Evolutionary conservation across 768 basidiomycete genomes (phyloP).

Genomic region (Termitomyces sp.): DNA sequence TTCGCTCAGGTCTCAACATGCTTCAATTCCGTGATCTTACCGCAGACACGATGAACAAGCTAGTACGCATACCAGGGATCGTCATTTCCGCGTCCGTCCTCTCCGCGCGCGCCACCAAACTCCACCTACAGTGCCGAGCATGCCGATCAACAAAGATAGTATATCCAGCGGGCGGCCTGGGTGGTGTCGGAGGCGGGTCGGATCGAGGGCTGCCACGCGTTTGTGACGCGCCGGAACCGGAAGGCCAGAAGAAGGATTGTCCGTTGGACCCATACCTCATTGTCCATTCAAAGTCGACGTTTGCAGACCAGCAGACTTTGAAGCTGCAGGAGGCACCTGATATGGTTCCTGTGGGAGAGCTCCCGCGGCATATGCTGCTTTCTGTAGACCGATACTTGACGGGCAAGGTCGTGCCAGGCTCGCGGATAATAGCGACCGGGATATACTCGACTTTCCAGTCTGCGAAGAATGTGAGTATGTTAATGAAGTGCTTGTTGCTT

Average conservation of each 20-base stretch:
- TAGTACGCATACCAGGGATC: conserved; percentile 95
- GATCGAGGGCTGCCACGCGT: conserved; percentile 81
- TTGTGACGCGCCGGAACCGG: conserved; percentile 76
- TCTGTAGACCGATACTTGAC: conserved; percentile 89
- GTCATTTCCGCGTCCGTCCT: conserved; percentile 96
- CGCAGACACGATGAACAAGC: conserved; percentile 90
- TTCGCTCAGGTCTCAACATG: conserved; percentile 88
- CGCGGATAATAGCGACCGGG: conserved; percentile 91
- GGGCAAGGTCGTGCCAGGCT: conserved; percentile 91
- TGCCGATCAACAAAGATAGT: conserved; percentile 80
- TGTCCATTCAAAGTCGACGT: conserved; percentile 88
- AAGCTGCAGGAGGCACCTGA: conserved; percentile 99
- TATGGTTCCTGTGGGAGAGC: conserved; percentile 98
- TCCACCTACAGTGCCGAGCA: conserved; percentile 89
- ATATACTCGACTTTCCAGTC: conserved; percentile 96
- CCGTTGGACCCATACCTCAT: conserved; percentile 95
- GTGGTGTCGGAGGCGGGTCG: conserved; percentile 82
- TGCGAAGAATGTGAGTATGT: conserved; percentile 62
- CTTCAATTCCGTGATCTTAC: conserved; percentile 91
- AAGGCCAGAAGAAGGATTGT: conserved; percentile 91
- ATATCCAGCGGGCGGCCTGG: conserved; percentile 71
- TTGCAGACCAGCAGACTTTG: conserved; percentile 93
- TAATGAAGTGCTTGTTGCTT: neutral
- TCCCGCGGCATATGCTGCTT: conserved; percentile 91
- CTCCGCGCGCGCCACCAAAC: conserved; percentile 86